These are phyloP conservation scores for Apiospora malaysiana DNA, from an alignment of 2,329 filamentous ascomycete genomes.

Conservation along the genomic window DNA sequence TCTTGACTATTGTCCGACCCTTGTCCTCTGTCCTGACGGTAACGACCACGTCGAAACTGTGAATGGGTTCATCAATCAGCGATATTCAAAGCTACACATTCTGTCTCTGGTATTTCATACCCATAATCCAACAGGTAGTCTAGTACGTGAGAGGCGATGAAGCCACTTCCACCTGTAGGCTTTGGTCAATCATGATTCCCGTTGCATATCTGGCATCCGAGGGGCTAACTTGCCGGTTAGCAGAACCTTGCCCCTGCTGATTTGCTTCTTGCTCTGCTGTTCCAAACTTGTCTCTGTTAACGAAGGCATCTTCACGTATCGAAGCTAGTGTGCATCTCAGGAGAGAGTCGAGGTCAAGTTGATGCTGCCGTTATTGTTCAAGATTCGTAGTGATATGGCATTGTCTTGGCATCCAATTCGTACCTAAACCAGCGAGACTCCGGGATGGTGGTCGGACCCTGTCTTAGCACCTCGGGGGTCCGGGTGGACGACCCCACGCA, in stretches of 20 bases:
- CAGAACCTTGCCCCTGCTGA: conserved; percentile 32
- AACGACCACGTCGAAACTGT: conserved; percentile 50
- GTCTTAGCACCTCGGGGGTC: conserved; percentile 10
- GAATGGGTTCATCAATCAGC: conserved; percentile 44
- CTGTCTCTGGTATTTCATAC: background rate
- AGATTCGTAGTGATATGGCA: background rate
- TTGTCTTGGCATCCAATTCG: background rate
- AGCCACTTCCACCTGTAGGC: conserved; percentile 54
- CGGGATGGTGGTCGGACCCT: background rate
- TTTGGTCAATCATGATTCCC: conserved; percentile 13
- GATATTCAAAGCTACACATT: background rate
- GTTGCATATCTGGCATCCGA: background rate
- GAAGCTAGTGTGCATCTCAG: background rate
- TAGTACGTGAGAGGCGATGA: conserved; percentile 60
- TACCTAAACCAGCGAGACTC: background rate
- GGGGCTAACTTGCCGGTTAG: conserved; percentile 34
- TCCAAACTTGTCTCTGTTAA: background rate
- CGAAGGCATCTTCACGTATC: background rate
- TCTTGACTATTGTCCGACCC: conserved; percentile 48
- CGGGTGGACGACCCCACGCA: conserved; percentile 22
- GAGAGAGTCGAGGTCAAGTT: background rate
- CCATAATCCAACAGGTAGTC: conserved; percentile 51
- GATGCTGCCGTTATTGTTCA: background rate
- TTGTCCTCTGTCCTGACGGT: conserved; percentile 57
- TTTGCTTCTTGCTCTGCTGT: background rate